A percentile compares a stretch with the other conserved stretches of the same genome.
Conservation (phyloP, 2,329 filamentous ascomycete species). For the Aspergillus sp. region DNA sequence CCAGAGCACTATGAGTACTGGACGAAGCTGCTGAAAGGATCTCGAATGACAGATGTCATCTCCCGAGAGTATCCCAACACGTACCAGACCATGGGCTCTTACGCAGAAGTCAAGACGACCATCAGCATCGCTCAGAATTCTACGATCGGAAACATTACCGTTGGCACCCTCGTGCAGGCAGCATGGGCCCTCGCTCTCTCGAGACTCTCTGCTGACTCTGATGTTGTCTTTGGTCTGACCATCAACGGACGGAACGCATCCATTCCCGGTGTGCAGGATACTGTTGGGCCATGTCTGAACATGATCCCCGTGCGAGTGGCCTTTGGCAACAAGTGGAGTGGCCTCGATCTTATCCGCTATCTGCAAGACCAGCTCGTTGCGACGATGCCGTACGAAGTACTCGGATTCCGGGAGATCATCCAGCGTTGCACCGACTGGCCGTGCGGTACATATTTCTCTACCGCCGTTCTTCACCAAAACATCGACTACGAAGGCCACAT, state of each 20-base stretch:
- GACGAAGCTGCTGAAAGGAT: background rate
- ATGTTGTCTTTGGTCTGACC: conserved; percentile 62
- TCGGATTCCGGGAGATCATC: conserved; percentile 58
- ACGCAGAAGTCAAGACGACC: background rate
- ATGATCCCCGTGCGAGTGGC: conserved; percentile 31
- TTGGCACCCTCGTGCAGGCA: conserved; percentile 56
- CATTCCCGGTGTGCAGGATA: conserved; percentile 39
- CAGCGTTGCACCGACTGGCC: conserved; percentile 60
- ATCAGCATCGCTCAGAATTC: background rate
- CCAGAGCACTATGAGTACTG: background rate
- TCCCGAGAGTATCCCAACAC: background rate
- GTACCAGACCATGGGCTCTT: background rate
- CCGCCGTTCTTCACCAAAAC: conserved; percentile 46
- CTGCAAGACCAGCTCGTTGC: conserved; percentile 57
- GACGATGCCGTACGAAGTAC: conserved; percentile 55
- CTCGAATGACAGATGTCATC: background rate
- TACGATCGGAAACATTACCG: conserved; percentile 24
- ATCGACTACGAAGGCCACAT: conserved; percentile 41
- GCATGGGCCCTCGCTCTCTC: conserved; percentile 63
- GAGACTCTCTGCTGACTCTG: conserved; percentile 53
- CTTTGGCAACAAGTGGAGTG: conserved; percentile 27
- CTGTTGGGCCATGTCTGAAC: conserved; percentile 34
- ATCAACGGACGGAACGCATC: conserved; percentile 53
- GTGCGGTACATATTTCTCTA: conserved; percentile 53
- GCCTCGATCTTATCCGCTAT: conserved; percentile 53